These are phyloP conservation scores for Aphanomyces stellatus DNA, from an alignment of 352 stramenopile genomes.

Conservation along the genomic window DNA sequence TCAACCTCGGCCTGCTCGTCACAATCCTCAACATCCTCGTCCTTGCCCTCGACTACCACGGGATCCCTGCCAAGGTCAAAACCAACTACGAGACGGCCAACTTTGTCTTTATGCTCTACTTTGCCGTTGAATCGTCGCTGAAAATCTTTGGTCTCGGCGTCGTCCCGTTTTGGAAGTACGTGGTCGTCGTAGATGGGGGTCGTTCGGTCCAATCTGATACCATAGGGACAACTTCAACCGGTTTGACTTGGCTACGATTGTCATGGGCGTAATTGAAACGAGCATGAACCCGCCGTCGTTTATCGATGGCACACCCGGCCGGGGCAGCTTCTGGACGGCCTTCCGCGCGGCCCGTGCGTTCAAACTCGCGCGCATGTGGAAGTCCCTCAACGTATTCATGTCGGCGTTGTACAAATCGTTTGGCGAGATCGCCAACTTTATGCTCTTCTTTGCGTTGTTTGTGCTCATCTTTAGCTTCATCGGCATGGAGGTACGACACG, in stretches of 20 bases:
- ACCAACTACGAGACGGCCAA: constrained; percentile 65
- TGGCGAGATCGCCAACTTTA: too few relatives aligned
- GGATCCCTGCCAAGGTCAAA: constrained; percentile 43
- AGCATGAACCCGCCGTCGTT: constrained; percentile 60
- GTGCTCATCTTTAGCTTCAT: too few relatives aligned
- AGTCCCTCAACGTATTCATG: too few relatives aligned
- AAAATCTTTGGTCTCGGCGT: constrained; percentile 79
- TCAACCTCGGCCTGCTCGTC: constrained; percentile 51
- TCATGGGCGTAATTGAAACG: constrained; percentile 60
- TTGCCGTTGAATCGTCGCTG: constrained; percentile 64
- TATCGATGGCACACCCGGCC: constrained; percentile 35
- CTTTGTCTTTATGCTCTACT: constrained; percentile 66
- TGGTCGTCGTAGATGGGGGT: too few relatives aligned
- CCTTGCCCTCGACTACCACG: constrained; percentile 72
- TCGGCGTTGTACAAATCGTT: too few relatives aligned
- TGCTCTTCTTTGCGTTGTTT: too few relatives aligned
- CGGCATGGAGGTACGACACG: too few relatives aligned
- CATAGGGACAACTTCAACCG: constrained; percentile 61
- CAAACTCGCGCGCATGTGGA: too few relatives aligned
- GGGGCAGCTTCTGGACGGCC: too few relatives aligned
- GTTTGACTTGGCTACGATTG: constrained; percentile 84
- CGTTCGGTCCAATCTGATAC: background rate
- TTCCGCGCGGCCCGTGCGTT: too few relatives aligned
- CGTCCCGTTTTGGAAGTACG: constrained; percentile 38
- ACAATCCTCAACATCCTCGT: constrained; percentile 81